Evolutionary conservation across 2,329 filamentous ascomycete species (phyloP).

Genomic region (Ophiostoma novo-ulmi): DNA sequence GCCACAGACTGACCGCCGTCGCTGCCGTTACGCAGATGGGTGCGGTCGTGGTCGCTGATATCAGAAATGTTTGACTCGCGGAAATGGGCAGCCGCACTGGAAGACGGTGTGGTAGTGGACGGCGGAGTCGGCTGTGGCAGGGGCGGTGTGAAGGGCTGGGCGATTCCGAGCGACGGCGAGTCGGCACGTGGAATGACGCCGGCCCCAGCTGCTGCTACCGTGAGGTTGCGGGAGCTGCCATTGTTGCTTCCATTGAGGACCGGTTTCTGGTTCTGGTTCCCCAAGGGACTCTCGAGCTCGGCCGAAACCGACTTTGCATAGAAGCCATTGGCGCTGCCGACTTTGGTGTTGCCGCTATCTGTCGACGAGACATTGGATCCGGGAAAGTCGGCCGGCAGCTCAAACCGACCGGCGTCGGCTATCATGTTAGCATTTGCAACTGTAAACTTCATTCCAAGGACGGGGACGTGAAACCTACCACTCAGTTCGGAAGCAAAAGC

Average conservation of each 20-base stretch:
- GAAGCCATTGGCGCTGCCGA: conserved; percentile 3
- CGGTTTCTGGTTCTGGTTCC: conserved; percentile 28
- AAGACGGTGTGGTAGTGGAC: conserved; percentile 1
- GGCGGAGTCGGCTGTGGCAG: conserved; percentile 15
- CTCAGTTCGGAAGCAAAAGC: background rate
- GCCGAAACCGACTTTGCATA: conserved; percentile 20
- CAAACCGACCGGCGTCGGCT: conserved; percentile 41
- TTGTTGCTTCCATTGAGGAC: conserved; percentile 30
- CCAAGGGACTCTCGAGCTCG: conserved; percentile 31
- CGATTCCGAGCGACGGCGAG: conserved; percentile 25
- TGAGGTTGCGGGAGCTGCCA: conserved; percentile 24
- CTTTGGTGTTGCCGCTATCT: conserved; percentile 19
- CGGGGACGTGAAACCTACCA: background rate
- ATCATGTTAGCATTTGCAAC: conserved; percentile 17
- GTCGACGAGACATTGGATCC: conserved; percentile 29
- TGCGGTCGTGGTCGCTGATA: conserved; percentile 39
- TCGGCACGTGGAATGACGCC: conserved; percentile 21
- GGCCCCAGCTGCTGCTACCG: background rate
- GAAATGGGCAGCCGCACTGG: conserved; percentile 23
- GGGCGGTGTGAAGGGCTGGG: conserved; percentile 17
- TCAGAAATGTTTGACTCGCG: conserved; percentile 40
- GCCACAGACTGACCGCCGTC: conserved; percentile 32
- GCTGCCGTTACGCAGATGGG: conserved; percentile 41
- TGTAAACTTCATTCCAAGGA: too few species aligned
- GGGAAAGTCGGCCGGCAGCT: conserved; percentile 44